These are phyloP conservation scores for Malassezia sp. DNA, from an alignment of 1,284 basidiomycete genomes.

Conservation along the genomic window DNA sequence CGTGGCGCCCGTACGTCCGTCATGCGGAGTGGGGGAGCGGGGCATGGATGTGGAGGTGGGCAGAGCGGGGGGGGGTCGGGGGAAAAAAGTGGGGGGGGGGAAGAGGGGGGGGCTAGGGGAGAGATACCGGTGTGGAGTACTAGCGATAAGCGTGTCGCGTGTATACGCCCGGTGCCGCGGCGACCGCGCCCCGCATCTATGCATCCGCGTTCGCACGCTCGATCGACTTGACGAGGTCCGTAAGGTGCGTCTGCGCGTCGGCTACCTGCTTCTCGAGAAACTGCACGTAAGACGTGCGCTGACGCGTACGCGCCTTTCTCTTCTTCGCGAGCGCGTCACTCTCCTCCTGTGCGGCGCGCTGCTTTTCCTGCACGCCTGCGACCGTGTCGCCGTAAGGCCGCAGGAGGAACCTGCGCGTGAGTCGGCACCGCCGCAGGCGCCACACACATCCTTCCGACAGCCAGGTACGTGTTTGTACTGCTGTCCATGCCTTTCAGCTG, in stretches of 20 bases:
- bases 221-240: constrained; percentile 17
- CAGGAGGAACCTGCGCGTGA: constrained; percentile 14
- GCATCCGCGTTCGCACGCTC: constrained; percentile 1
- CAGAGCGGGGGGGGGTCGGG: no score
- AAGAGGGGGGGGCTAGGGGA: no score
- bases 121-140: no score
- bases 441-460: constrained; percentile 18
- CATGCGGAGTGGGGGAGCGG: no score
- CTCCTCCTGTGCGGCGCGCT: constrained; percentile 11
- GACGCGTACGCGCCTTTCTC: constrained; percentile 8
- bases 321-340: constrained; percentile 14
- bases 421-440: background rate
- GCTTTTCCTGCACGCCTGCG: background rate
- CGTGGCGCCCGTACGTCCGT: no score
- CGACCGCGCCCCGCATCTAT: no score
- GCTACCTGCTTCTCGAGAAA: constrained; percentile 14
- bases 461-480: constrained; percentile 10
- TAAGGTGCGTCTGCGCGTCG: constrained; percentile 16
- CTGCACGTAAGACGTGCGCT: constrained; percentile 1
- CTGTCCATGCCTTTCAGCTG: constrained; percentile 11
- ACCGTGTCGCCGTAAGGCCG: constrained; percentile 4
- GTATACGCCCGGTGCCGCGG: no score
- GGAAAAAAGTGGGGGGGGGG: no score
- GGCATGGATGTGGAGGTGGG: no score
- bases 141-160: no score